Base-by-base conservation (phyloP, 768 basidiomycete genomes). In the Tulasnella calospora region DNA sequence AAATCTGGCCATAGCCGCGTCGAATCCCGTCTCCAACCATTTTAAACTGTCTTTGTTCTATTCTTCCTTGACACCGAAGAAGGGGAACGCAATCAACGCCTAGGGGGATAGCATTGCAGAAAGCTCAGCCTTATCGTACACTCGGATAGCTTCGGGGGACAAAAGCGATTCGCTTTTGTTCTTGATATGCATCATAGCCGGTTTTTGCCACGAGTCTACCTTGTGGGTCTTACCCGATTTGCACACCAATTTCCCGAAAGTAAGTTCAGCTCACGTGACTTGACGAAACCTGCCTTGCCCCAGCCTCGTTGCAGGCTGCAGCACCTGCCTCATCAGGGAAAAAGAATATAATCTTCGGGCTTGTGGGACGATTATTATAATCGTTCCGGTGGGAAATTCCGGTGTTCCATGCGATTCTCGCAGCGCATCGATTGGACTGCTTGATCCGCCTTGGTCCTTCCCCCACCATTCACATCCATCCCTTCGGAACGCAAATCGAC, bases 381-480 rank as follows among this genome's bases (percentile, higher is more conserved):
- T 7, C 71, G 13, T 46, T 72, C 38, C 40, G 36, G 36, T 40
- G 38, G 44, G 71, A 72, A 46, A 17, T 27, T 40, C 71, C 71
- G 71, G 71, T 40, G 71, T 40, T 27, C 71, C 71, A 72, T 72
- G 71, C 36, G 71, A 46, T n/a, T 40, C 8, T 35, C 8, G 17
- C 44, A 72, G 71, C 71, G 71, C 71, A 72, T 40, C 71, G 38
- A 72, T 40, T 72, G 71, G 36, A 46, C 71, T 72, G 71, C n/a
- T 33, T 35, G 71, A 41, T 72, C 36, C 71, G 61, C 61, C 61
- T 67, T 67, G 17, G 61, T 6, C 30, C 30, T 12, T 17, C 27
- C 55, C 27, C 33, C 30, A 67, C 61, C 61, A 27, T 67, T 67
- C 61, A 67, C 61, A 67, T 67, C 61, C 61, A 35, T 67, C 30